Conservation (phyloP, 2,329 filamentous ascomycete genomes). For the Colletotrichum tabaci region DNA sequence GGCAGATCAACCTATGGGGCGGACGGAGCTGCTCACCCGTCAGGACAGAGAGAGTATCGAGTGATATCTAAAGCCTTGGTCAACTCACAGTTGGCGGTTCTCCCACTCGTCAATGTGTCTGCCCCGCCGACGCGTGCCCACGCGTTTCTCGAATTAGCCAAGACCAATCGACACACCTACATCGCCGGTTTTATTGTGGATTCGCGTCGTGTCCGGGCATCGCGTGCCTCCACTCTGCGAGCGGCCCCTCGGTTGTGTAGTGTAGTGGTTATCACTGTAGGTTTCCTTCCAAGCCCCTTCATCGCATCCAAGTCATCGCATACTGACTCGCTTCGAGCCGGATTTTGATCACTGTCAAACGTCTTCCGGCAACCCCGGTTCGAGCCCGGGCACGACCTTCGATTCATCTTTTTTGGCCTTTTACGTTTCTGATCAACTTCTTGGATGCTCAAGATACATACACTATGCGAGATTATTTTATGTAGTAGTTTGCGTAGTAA, state of each 20-base stretch:
- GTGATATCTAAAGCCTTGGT: neutral
- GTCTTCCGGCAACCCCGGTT: conserved; percentile 41
- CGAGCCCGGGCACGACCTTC: conserved; percentile 40
- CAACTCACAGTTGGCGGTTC: neutral
- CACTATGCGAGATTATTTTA: neutral
- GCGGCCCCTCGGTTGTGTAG: conserved; percentile 33
- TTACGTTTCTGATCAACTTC: neutral
- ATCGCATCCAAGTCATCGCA: no score
- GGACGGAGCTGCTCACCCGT: conserved; percentile 38
- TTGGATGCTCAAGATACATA: neutral
- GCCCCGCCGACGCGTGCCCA: neutral
- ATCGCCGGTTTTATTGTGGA: conserved; percentile 26
- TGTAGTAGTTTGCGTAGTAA: neutral
- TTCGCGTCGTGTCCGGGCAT: neutral
- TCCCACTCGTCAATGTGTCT: no score
- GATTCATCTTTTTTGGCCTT: neutral
- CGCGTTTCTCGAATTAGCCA: neutral
- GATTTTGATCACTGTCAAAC: conserved; percentile 28
- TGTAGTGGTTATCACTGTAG: conserved; percentile 42
- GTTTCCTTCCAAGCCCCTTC: neutral
- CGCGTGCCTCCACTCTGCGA: conserved; percentile 28
- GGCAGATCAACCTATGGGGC: conserved; percentile 36
- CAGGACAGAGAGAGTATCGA: neutral
- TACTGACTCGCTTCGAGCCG: conserved; percentile 19
- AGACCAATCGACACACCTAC: neutral